Conservation (phyloP, 2,329 filamentous ascomycete species). For the Plectosphaerella plurivora region DNA sequence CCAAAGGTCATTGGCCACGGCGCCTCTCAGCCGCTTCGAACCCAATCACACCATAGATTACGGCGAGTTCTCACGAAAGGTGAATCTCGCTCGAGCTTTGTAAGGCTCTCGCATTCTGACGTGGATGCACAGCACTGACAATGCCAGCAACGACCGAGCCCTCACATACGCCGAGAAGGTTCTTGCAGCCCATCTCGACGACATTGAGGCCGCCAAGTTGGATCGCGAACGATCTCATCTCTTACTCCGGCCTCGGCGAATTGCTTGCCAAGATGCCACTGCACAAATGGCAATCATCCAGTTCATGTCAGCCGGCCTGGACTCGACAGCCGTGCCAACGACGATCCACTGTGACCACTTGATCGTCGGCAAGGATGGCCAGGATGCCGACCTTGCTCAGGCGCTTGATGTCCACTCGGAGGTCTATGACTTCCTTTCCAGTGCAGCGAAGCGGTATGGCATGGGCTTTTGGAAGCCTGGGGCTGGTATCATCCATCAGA, state of each 20-base stretch:
- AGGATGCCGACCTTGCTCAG: conserved; percentile 85
- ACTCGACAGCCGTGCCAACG: conserved; percentile 7
- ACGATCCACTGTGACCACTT: conserved; percentile 53
- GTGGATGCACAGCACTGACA: too few relatives aligned
- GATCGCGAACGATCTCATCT: conserved; percentile 6
- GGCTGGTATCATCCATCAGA: conserved; percentile 99
- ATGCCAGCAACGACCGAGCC: too few relatives aligned
- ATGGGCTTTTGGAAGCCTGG: conserved; percentile 99
- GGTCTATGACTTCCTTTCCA: conserved; percentile 95
- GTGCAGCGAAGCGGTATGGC: conserved; percentile 96
- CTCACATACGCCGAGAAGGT: conserved; percentile 98
- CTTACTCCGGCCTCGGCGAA: conserved; percentile 4
- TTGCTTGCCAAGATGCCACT: conserved; percentile 12
- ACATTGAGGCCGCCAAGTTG: conserved; percentile 73
- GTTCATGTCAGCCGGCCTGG: conserved; percentile 11
- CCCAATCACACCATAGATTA: too few relatives aligned
- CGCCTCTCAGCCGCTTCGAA: too few relatives aligned
- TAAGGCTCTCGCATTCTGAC: too few relatives aligned
- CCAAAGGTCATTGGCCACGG: too few relatives aligned
- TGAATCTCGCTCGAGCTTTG: too few relatives aligned
- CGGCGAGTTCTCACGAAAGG: too few relatives aligned
- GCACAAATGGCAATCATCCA: conserved; percentile 13
- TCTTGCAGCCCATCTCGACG: conserved; percentile 96
- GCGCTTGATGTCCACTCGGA: conserved; percentile 96
- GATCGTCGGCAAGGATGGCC: conserved; percentile 95